Percentiles rank a stretch among this genome's conserved stretches.
Conservation (phyloP, 2,329 filamentous ascomycete genomes). For the Fusarium abutilonis region DNA sequence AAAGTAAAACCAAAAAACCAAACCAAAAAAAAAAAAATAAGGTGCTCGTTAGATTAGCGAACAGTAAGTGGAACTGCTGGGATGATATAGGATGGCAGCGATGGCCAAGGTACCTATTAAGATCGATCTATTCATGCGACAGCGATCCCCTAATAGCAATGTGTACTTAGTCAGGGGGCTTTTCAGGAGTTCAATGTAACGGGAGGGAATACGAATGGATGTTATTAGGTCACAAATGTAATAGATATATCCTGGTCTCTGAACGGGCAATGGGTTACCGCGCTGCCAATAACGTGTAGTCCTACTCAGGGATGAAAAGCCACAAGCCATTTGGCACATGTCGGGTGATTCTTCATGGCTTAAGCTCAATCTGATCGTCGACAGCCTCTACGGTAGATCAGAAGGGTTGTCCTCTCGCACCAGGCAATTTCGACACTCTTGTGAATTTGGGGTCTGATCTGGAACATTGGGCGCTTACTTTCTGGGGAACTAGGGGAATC, state of each 20-base stretch:
- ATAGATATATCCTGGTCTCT: no score
- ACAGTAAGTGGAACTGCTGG: not conserved
- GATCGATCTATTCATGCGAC: not conserved
- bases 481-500: no score
- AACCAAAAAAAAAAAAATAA: not conserved
- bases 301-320: no score
- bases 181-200: not conserved
- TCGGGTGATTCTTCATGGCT: no score
- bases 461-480: no score
- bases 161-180: not conserved
- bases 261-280: not conserved
- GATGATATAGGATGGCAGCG: conserved; percentile 9
- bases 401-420: no score
- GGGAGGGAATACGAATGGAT: not conserved
- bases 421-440: no score
- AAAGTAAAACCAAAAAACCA: not conserved
- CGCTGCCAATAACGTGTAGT: no score
- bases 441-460: no score
- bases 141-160: not conserved
- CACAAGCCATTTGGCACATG: no score
- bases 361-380: no score
- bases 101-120: not conserved
- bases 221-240: not conserved
- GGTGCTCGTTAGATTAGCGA: not conserved
- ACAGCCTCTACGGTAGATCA: no score